Conservation (phyloP, 495 filamentous ascomycete genomes). For the Penicillium cinerascens region DNA sequence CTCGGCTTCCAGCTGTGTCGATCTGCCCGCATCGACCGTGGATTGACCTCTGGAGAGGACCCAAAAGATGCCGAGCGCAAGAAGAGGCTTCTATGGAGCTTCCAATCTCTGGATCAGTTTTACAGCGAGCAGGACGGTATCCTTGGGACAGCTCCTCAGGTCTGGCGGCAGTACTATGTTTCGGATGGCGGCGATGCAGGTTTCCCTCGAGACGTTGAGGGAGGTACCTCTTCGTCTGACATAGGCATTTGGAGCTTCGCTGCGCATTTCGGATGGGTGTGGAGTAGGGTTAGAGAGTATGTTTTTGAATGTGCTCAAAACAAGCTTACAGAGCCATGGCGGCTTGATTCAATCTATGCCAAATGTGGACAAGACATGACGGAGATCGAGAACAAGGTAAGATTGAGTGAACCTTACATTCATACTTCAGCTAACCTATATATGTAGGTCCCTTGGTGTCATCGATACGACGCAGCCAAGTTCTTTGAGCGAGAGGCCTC, state of each 20-base stretch:
- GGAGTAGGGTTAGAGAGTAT: conserved; percentile 40
- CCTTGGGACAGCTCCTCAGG: conserved; percentile 30
- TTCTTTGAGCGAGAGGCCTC: conserved; percentile 42
- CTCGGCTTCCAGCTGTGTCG: conserved; percentile 43
- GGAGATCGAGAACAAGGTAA: conserved; percentile 38
- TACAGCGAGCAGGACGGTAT: conserved; percentile 40
- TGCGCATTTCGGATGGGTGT: conserved; percentile 44
- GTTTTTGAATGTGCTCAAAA: conserved; percentile 40
- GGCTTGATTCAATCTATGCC: conserved; percentile 45
- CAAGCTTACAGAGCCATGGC: conserved; percentile 43
- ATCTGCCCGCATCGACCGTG: conserved; percentile 40
- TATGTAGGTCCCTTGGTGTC: conserved; percentile 34
- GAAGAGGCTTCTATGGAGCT: conserved; percentile 43
- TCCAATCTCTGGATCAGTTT: conserved; percentile 40
- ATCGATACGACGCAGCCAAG: conserved; percentile 46
- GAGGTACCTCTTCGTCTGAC: conserved; percentile 25
- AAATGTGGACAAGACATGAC: conserved; percentile 41
- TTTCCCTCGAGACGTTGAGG: conserved; percentile 6
- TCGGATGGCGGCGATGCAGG: conserved; percentile 15
- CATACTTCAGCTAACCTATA: too few relatives aligned
- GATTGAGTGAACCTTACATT: too few relatives aligned
- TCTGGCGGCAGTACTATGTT: conserved; percentile 31
- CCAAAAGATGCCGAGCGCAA: conserved; percentile 31
- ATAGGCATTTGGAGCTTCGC: conserved; percentile 43
- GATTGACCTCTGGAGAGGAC: conserved; percentile 31